Conservation (phyloP, 352 stramenopile species). For the Phytophthora hybrid region DNA sequence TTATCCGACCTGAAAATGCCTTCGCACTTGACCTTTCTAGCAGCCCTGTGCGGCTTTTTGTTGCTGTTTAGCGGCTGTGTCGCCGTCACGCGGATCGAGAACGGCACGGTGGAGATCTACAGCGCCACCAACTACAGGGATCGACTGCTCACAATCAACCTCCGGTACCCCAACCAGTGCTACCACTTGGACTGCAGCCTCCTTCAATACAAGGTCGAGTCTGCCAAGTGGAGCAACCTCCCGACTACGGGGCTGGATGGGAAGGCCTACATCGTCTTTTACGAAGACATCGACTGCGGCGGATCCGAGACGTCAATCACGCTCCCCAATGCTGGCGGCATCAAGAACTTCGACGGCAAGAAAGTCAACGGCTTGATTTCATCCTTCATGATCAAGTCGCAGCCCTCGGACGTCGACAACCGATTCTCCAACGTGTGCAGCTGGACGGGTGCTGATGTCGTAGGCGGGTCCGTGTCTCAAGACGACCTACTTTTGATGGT, state of each 20-base stretch:
- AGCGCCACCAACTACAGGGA: conserved; percentile 24
- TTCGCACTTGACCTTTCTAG: background rate
- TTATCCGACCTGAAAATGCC: background rate
- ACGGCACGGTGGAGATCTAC: conserved; percentile 30
- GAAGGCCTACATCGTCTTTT: conserved; percentile 37
- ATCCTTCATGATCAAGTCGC: conserved; percentile 26
- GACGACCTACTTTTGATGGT: conserved; percentile 22
- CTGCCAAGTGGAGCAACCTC: conserved; percentile 28
- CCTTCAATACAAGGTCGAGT: conserved; percentile 32
- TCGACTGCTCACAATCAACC: conserved; percentile 23
- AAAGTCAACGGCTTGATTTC: conserved; percentile 30
- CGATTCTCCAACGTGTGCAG: conserved; percentile 27
- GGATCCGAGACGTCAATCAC: conserved; percentile 12
- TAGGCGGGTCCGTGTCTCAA: conserved; percentile 27
- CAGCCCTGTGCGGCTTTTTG: background rate
- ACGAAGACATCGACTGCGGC: conserved; percentile 21
- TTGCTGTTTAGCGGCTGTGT: background rate
- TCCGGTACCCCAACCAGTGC: conserved; percentile 32
- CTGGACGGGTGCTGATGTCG: conserved; percentile 28
- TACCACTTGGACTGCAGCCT: conserved; percentile 31
- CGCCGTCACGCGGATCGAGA: conserved; percentile 1
- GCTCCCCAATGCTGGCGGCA: conserved; percentile 30
- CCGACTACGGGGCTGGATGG: conserved; percentile 25
- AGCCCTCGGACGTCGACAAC: conserved; percentile 15
- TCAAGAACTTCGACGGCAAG: conserved; percentile 21